Conservation (phyloP, 2,329 filamentous ascomycete species). For the Diaporthe ilicicola region DNA sequence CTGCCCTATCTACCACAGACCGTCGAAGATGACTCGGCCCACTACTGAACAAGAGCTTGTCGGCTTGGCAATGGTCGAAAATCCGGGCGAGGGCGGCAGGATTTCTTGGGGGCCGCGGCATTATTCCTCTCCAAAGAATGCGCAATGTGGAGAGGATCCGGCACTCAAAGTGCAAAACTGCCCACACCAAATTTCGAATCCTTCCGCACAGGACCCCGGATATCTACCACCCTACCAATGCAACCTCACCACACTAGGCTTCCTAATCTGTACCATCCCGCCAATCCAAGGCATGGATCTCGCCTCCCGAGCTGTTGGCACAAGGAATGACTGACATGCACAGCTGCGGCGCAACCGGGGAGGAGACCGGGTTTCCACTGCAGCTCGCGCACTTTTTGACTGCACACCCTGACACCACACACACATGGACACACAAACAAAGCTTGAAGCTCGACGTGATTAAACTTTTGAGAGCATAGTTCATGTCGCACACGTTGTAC, state of each 20-base stretch:
- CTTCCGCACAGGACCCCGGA: conserved; percentile 8
- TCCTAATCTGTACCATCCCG: background rate
- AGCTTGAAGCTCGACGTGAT: background rate
- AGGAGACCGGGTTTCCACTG: background rate
- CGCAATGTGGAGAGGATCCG: background rate
- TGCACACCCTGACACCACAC: background rate
- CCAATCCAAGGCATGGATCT: conserved; percentile 1
- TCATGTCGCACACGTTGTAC: too few species aligned
- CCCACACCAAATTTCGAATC: background rate
- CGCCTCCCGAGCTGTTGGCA: background rate
- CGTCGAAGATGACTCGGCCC: background rate
- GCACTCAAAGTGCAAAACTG: background rate
- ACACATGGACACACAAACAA: too few species aligned
- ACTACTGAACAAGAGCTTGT: conserved; percentile 7
- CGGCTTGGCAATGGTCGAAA: conserved; percentile 11
- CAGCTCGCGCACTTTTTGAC: background rate
- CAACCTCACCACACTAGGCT: background rate
- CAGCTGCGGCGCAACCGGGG: background rate
- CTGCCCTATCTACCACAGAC: background rate
- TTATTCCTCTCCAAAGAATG: background rate
- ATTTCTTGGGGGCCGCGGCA: background rate
- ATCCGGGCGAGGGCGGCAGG: background rate
- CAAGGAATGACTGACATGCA: background rate
- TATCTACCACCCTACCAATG: background rate
- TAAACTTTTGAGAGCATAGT: background rate